Evolutionary conservation across 495 filamentous ascomycete species (phyloP).

Genomic region (Podospora anserina): DNA sequence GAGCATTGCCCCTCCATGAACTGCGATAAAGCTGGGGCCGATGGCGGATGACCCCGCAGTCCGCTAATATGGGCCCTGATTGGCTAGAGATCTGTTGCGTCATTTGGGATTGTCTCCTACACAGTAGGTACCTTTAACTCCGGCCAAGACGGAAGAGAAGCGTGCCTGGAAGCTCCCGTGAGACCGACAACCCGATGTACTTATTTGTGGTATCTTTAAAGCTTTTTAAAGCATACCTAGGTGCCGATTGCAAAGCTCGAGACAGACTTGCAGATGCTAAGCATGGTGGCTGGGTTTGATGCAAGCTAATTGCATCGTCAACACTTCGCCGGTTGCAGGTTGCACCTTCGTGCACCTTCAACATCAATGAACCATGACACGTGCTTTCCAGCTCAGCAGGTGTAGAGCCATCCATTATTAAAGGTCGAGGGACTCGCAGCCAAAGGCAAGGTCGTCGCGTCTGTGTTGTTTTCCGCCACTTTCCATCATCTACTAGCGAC

Average conservation of each 20-base stretch:
- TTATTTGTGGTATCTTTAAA: no score
- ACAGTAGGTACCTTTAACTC: background rate
- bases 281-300: no score
- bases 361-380: background rate
- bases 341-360: background rate
- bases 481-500: background rate
- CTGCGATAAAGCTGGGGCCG: slow-evolving; percentile 3
- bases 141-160: background rate
- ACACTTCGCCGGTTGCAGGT: background rate
- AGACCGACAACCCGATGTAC: no score
- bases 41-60: slow-evolving; percentile 21
- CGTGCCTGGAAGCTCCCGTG: no score
- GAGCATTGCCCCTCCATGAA: slow-evolving; percentile 13
- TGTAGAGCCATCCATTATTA: background rate
- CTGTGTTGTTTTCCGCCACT: background rate
- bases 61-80: background rate
- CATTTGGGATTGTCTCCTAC: background rate
- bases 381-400: background rate
- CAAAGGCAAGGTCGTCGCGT: background rate
- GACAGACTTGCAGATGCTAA: no score
- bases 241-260: background rate
- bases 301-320: background rate
- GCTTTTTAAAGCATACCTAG: no score
- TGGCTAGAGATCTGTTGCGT: background rate
- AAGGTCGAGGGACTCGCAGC: background rate